A percentile compares a stretch with the other conserved stretches of the same genome.
Evolutionary conservation across 805 yeast species (phyloP).

Genomic region (Monosporozyma yasuniensis): DNA sequence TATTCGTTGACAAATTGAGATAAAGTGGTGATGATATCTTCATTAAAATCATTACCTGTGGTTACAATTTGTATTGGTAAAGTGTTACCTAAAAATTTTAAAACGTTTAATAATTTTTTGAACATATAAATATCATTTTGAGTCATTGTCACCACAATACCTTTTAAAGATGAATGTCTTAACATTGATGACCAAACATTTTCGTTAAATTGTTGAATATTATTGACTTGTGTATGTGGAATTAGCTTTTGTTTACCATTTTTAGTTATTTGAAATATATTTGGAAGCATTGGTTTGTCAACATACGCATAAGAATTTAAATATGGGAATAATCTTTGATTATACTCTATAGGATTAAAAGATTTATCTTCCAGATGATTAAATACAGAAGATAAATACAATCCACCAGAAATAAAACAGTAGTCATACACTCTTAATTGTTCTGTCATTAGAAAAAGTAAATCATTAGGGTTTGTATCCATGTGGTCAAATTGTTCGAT

Average conservation of each 20-base stretch:
- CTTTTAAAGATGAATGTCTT: slow-evolving; percentile 17
- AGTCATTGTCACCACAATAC: slow-evolving; percentile 23
- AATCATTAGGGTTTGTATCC: background rate
- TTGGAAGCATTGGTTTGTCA: background rate
- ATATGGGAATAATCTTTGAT: slow-evolving; percentile 7
- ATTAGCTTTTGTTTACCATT: background rate
- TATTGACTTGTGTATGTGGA: background rate
- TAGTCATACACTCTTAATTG: slow-evolving; percentile 22
- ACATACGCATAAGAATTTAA: background rate
- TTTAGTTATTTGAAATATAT: slow-evolving; percentile 4
- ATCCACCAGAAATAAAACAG: slow-evolving; percentile 18
- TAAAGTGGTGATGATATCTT: slow-evolving; percentile 11
- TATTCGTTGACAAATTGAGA: slow-evolving; percentile 6
- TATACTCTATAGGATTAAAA: background rate
- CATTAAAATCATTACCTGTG: slow-evolving; percentile 17
- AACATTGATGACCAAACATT: slow-evolving; percentile 23
- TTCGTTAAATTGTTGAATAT: slow-evolving; percentile 7
- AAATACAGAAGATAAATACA: background rate
- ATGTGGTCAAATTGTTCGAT: background rate
- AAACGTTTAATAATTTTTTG: slow-evolving; percentile 15
- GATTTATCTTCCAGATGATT: background rate
- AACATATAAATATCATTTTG: slow-evolving; percentile 14
- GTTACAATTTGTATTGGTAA: slow-evolving; percentile 27
- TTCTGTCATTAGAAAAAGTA: slow-evolving; percentile 8
- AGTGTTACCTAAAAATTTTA: slow-evolving; percentile 17